Conservation (phyloP, 495 filamentous ascomycete genomes). For the Xylaria cubensis region DNA sequence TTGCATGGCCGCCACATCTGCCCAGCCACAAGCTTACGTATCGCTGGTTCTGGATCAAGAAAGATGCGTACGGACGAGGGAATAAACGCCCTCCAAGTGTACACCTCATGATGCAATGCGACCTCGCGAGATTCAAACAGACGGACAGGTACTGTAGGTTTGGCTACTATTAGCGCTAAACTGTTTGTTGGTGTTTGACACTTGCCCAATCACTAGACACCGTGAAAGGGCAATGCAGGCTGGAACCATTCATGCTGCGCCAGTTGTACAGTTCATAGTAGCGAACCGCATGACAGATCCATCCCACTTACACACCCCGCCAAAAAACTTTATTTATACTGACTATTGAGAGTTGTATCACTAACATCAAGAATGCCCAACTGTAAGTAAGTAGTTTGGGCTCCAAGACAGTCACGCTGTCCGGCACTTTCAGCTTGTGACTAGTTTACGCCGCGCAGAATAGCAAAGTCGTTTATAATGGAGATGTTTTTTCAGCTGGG, state of each 20-base stretch:
- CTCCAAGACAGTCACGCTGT: neutral
- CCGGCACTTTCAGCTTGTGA: neutral
- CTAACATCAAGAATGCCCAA: neutral
- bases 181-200: too few species aligned
- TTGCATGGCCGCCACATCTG: neutral
- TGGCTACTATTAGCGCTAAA: too few species aligned
- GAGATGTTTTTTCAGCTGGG: constrained; percentile 3
- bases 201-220: neutral
- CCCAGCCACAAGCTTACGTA: constrained; percentile 19
- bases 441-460: neutral
- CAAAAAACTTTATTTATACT: neutral
- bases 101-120: constrained; percentile 5
- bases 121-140: neutral
- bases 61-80: neutral
- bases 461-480: neutral
- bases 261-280: neutral
- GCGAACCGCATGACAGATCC: neutral
- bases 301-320: neutral
- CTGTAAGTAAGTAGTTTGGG: neutral
- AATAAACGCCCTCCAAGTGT: constrained; percentile 18
- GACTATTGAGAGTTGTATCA: neutral
- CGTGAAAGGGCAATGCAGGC: neutral
- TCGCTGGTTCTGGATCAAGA: neutral
- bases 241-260: neutral
- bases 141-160: too few species aligned